phyloP scores from a whole-genome alignment of 768 basidiomycete species.

The Gymnopilus dilepis region DNA sequence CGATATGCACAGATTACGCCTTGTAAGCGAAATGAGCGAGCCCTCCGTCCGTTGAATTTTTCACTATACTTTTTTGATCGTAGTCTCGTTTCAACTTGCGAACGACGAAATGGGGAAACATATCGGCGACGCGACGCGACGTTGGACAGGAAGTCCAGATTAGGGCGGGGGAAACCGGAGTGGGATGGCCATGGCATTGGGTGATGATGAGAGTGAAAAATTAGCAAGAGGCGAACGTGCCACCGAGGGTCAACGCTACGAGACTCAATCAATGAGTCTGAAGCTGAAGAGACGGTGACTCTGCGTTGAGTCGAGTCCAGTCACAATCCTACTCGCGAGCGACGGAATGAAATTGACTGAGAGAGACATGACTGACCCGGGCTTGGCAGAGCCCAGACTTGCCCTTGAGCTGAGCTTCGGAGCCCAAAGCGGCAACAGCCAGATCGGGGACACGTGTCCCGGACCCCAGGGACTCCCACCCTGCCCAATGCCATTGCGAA shows the following conservation, averaged over 20 bases:
- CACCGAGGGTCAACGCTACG: conserved; percentile 1
- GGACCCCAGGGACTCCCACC: not conserved
- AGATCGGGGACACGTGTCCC: conserved; percentile 7
- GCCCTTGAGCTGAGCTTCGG: conserved; percentile 1
- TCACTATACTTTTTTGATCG: not conserved
- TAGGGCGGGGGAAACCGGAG: not conserved
- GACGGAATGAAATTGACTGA: too few relatives aligned
- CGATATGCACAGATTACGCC: too few relatives aligned
- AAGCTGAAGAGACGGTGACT: too few relatives aligned
- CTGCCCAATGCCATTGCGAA: too few relatives aligned
- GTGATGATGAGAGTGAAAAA: not conserved
- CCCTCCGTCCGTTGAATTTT: too few relatives aligned
- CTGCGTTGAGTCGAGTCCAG: too few relatives aligned
- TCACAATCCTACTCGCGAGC: too few relatives aligned
- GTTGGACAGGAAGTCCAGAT: too few relatives aligned
- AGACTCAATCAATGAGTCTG: too few relatives aligned
- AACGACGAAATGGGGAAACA: not conserved
- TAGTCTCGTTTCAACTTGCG: not conserved
- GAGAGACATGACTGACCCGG: too few relatives aligned
- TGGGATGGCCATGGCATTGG: not conserved
- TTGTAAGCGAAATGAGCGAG: too few relatives aligned
- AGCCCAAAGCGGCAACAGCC: not conserved
- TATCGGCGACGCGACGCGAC: not conserved
- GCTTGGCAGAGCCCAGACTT: conserved; percentile 1
- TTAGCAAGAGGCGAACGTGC: not conserved